Evolutionary conservation across 345 rosid species (phyloP).

Genomic region (Sonneratia caseolaris): DNA sequence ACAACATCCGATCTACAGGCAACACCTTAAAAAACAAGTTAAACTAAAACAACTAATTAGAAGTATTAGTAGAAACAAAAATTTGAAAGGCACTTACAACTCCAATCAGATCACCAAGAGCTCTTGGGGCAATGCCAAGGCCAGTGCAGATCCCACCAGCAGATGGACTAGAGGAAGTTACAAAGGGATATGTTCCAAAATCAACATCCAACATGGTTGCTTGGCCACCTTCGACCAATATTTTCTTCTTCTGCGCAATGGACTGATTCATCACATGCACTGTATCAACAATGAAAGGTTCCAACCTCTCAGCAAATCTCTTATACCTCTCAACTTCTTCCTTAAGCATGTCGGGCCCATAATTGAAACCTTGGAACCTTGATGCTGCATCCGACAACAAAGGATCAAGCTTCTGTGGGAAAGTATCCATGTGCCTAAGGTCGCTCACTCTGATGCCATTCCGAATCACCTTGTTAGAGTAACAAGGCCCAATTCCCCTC

Average conservation of each 20-base stretch:
- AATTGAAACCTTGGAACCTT: conserved; percentile 61
- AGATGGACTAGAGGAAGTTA: conserved; percentile 93
- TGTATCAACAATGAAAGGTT: conserved; percentile 79
- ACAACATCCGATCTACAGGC: not conserved
- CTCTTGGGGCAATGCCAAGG: conserved; percentile 92
- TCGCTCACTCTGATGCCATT: conserved; percentile 91
- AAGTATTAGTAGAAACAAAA: not conserved
- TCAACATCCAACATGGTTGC: conserved; percentile 96
- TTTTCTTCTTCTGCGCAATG: conserved; percentile 59
- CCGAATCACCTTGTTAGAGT: conserved; percentile 73
- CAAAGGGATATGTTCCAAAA: conserved; percentile 94
- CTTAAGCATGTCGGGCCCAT: conserved; percentile 60
- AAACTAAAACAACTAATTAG: not conserved
- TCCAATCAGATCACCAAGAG: conserved; percentile 81
- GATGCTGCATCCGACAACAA: conserved; percentile 68
- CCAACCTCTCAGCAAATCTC: conserved; percentile 85
- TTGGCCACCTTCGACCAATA: conserved; percentile 97
- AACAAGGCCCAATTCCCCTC: conserved; percentile 91
- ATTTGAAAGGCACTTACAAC: conserved; percentile 48
- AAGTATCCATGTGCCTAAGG: conserved; percentile 85
- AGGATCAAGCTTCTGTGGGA: conserved; percentile 77
- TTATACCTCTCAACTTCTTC: conserved; percentile 84
- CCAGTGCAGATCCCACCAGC: conserved; percentile 97
- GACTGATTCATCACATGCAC: conserved; percentile 78
- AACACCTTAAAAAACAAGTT: not conserved